Evolutionary conservation across 2,329 filamentous ascomycete genomes (phyloP).

Genomic region (Sporothrix brasiliensis): DNA sequence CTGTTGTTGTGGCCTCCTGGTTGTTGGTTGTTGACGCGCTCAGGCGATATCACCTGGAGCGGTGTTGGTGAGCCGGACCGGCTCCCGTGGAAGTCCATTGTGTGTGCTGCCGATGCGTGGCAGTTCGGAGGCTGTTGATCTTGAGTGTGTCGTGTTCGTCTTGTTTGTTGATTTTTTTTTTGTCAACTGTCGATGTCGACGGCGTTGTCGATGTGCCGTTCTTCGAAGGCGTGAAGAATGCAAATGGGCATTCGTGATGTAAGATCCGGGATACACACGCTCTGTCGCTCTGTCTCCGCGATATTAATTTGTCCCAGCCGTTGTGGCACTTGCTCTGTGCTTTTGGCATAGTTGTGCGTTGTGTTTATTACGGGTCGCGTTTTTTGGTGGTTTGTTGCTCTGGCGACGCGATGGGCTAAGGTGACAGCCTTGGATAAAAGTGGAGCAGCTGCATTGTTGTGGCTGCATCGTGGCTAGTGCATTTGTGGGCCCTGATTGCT

Average conservation of each 20-base stretch:
- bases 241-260: slow-evolving; percentile 10
- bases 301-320: slow-evolving; percentile 21
- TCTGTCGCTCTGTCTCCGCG: neutral
- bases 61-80: slow-evolving; percentile 58
- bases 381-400: slow-evolving; percentile 32
- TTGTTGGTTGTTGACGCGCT: slow-evolving; percentile 65
- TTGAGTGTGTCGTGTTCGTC: neutral
- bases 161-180: neutral
- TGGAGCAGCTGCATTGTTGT: neutral
- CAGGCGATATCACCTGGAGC: slow-evolving; percentile 64
- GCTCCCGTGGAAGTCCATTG: slow-evolving; percentile 52
- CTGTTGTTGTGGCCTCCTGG: slow-evolving; percentile 34
- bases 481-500: neutral
- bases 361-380: slow-evolving; percentile 35
- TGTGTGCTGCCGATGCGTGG: slow-evolving; percentile 3
- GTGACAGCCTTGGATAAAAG: slow-evolving; percentile 4
- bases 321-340: neutral
- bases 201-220: neutral
- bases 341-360: neutral
- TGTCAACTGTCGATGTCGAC: neutral
- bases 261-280: slow-evolving; percentile 13
- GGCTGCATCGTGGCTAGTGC: slow-evolving; percentile 25
- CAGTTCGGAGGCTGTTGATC: neutral
- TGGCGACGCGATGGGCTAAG: slow-evolving; percentile 32
- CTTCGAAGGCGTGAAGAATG: slow-evolving; percentile 19